Base-by-base conservation (phyloP, 345 rosid species). In the Microthlaspi erraticum region DNA sequence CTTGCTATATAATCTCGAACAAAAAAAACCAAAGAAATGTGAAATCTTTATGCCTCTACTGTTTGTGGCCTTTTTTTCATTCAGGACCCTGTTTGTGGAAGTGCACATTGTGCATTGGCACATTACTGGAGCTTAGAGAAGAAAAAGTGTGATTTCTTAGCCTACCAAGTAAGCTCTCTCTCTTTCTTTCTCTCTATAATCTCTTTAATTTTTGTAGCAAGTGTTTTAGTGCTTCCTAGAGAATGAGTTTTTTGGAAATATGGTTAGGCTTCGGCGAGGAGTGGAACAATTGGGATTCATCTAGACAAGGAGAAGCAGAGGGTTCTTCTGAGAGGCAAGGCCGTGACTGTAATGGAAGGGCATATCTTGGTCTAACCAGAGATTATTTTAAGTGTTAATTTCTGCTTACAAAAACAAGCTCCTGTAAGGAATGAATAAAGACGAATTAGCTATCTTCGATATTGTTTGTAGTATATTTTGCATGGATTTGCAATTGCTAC, bases 71-170 rank as follows among this genome's bases (percentile, higher is more conserved):
- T n/a, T n/a, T n/a, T n/a, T n/a, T n/a, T n/a, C n/a, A n/a, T n/a
- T n/a, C n/a, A n/a, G n/a, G n/a, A n/a, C 77, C 94, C 93, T 50
- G 92, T 88, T 19, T 77, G 83, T 57, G 93, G 98, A 34, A 83
- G 91, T 70, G 96, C 93, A 11, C 85, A 88, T 63, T 90, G 98
- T 80, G 82, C 88, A 32, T 66, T 93, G 68, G 91, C 89, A 64
- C 60, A 78, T 18, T 88, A 88, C 56, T 93, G 97, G 97, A 79
- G 81, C 64, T 50, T 80, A 42, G 88, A 87, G 80, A 80, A 88
- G 44, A 84, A 86, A 41, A 92, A 92, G 41, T 75, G 57, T 32
- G 85, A 89, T 54, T 69, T 87, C 19, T 37, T 74, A 61, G 98
- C 97, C 14, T 81, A 76, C 80, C 80, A 76, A 76, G 93, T 90